phyloP scores from a whole-genome alignment of 345 rosid genomes.

The Chamaenerion angustifolium region DNA sequence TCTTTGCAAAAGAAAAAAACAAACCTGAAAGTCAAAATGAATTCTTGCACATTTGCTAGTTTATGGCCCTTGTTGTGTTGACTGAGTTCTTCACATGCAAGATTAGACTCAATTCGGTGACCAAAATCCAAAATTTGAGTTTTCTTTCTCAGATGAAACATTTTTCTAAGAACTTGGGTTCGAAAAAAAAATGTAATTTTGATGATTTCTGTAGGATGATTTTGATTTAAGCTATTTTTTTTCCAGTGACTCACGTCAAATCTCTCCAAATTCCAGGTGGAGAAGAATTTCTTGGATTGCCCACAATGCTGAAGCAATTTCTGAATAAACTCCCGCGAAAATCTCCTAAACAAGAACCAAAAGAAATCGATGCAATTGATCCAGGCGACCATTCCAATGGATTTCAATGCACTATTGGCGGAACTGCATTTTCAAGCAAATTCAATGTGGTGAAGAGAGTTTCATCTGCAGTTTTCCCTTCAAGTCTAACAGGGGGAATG shows the following conservation, averaged over 20 bases:
- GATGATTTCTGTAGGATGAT: no score
- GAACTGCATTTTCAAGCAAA: constrained; percentile 42
- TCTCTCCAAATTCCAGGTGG: constrained; percentile 2
- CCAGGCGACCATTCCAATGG: constrained; percentile 22
- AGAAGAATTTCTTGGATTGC: constrained; percentile 12
- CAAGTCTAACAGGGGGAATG: constrained; percentile 55
- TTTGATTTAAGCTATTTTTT: neutral
- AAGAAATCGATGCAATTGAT: constrained; percentile 30
- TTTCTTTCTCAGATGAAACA: no score
- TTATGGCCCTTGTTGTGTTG: no score
- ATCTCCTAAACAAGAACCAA: constrained; percentile 29
- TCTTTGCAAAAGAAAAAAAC: no score
- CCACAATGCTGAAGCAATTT: constrained; percentile 63
- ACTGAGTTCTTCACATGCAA: no score
- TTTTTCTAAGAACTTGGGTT: no score
- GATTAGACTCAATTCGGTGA: no score
- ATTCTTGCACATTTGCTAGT: no score
- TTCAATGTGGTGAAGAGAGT: constrained; percentile 70
- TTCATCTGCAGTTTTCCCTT: constrained; percentile 69
- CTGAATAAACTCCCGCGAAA: constrained; percentile 67
- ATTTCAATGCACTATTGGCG: constrained; percentile 40
- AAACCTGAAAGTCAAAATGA: no score
- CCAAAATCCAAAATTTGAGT: no score
- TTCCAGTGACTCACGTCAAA: neutral
- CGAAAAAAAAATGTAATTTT: no score